Percentiles rank a stretch among this genome's conserved stretches.
Evolutionary conservation across 805 yeast genomes (phyloP).

Genomic region (Priceomyces haplophilus): DNA sequence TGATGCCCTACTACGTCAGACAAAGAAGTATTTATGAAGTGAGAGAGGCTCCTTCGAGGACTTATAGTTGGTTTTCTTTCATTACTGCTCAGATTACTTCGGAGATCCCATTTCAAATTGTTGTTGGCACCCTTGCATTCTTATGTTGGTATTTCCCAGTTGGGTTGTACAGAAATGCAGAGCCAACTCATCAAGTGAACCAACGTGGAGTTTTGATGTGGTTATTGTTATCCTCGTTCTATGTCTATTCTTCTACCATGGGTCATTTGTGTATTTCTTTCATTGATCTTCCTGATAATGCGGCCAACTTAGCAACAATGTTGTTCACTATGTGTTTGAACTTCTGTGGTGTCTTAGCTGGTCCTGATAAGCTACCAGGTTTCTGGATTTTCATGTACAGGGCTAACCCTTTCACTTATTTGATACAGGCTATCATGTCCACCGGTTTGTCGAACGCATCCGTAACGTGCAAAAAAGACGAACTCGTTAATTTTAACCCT

Average conservation of each 20-base stretch:
- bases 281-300: constrained; percentile 31
- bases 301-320: constrained; percentile 29
- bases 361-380: constrained; percentile 27
- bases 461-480: constrained; percentile 35
- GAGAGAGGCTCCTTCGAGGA: constrained; percentile 44
- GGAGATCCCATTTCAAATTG: constrained; percentile 47
- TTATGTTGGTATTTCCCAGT: constrained; percentile 64
- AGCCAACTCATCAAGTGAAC: constrained; percentile 36
- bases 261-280: constrained; percentile 30
- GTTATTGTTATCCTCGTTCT: constrained; percentile 26
- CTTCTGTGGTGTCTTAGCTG: constrained; percentile 37
- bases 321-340: constrained; percentile 33
- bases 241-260: constrained; percentile 24
- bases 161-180: constrained; percentile 48
- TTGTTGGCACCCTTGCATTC: constrained; percentile 40
- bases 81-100: constrained; percentile 39
- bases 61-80: constrained; percentile 43
- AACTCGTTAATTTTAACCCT: constrained; percentile 20
- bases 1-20: constrained; percentile 41
- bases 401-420: constrained; percentile 61
- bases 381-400: constrained; percentile 76
- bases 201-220: constrained; percentile 39
- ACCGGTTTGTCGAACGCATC: constrained; percentile 27
- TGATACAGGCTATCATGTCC: constrained; percentile 51
- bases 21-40: constrained; percentile 47